Base-by-base conservation (phyloP, 495 filamentous ascomycete species). In the Hyaloscypha bicolor region DNA sequence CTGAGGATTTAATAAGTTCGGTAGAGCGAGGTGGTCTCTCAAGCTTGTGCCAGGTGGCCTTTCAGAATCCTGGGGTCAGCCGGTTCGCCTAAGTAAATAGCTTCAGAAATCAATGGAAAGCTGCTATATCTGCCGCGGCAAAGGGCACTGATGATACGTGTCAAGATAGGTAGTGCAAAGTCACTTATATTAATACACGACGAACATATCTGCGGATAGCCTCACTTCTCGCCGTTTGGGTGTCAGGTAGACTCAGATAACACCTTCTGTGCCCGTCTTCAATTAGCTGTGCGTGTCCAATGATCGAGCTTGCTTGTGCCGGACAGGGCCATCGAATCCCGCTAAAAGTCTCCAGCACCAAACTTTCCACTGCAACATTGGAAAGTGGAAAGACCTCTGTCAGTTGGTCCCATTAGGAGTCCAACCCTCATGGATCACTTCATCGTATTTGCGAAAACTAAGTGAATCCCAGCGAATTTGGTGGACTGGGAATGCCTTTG, bases 21-120 rank as follows among this genome's bases (percentile, higher is more conserved):
- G 21, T 21, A 19, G 60, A 51, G 30, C 53, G 30, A 60, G 56
- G 56, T 62, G 60, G 60, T 32, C 60, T 63, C 60, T 52, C 29
- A 33, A 21, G 31, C 8, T 62, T 29, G 33, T 39, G 42, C 42
- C 19, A 45, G 33, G 63, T 65, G 63, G 63, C 64, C 64, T 62
- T 56, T 56, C 33, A 56, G 52, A 65, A 52, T 60, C 56, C 56
- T 29, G 57, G 55, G 64, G 55, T 33, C 42, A 14, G 42, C 42
- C 35, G 42, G 42, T 12, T 48, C 42, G 42, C 42, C 35, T 37
- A 37, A 48, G 11, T 14, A 48, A 48, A 48, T 48, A 48, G 42
- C 42, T 48, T 48, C 42, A 48, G 42, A 19, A 12, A 48, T 16
- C 42, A 48, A 11, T 6, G 42, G 16, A 48, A 48, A 48, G 16